Conservation (phyloP, 345 rosid species). For the Populus alba region DNA sequence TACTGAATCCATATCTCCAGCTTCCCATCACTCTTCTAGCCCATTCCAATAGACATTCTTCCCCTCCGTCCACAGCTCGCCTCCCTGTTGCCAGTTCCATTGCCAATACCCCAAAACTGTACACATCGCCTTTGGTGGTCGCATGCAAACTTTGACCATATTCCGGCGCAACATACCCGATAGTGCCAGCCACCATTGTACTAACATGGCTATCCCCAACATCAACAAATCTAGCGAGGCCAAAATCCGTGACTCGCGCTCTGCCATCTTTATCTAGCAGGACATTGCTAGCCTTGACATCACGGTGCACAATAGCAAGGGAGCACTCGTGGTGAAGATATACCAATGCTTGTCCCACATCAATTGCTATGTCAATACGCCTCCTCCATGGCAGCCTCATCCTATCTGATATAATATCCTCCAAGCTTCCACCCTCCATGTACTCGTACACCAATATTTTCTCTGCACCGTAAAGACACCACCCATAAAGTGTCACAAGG, state of each 20-base stretch:
- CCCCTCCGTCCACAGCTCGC: slow-evolving; percentile 87
- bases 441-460: slow-evolving; percentile 80
- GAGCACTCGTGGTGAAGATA: slow-evolving; percentile 90
- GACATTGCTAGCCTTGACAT: slow-evolving; percentile 93
- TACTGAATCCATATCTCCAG: slow-evolving; percentile 23
- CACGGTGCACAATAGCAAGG: slow-evolving; percentile 86
- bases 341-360: slow-evolving; percentile 67
- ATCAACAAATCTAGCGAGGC: slow-evolving; percentile 72
- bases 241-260: slow-evolving; percentile 86
- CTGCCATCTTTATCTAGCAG: slow-evolving; percentile 63
- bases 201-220: slow-evolving; percentile 83
- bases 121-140: slow-evolving; percentile 91
- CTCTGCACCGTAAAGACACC: slow-evolving; percentile 77
- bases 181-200: slow-evolving; percentile 85
- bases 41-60: slow-evolving; percentile 93
- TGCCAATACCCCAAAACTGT: slow-evolving; percentile 74
- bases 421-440: slow-evolving; percentile 88
- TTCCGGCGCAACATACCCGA: slow-evolving; percentile 94
- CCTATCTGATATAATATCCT: slow-evolving; percentile 69
- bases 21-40: slow-evolving; percentile 57
- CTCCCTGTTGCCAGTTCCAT: slow-evolving; percentile 93
- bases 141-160: slow-evolving; percentile 94
- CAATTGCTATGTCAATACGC: slow-evolving; percentile 61
- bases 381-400: slow-evolving; percentile 55
- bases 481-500: slow-evolving; percentile 83